Percentiles rank a stretch among this genome's conserved stretches.
These are phyloP conservation scores for Kingdonia uniflora DNA, from an alignment of 164 flowering plant species.

Conservation along the genomic window DNA sequence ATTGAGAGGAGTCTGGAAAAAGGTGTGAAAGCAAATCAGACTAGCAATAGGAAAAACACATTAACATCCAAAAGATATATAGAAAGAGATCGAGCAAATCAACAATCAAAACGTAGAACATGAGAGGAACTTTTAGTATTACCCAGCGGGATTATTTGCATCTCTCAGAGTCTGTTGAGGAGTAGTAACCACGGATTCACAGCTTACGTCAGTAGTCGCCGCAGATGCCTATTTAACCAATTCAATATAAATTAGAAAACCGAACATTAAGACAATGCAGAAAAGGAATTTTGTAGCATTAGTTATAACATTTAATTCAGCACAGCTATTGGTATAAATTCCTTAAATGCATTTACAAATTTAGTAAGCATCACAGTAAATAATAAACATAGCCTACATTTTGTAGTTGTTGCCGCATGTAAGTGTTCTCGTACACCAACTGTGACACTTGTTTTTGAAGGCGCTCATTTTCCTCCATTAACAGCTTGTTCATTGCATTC, in stretches of 20 bases:
- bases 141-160: slow-evolving; percentile 80
- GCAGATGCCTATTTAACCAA: slow-evolving; percentile 29
- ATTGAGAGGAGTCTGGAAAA: slow-evolving; percentile 57
- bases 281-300: too few relatives aligned
- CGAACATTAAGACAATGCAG: too few relatives aligned
- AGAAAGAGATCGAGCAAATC: not conserved
- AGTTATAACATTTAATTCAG: too few relatives aligned
- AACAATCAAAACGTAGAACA: not conserved
- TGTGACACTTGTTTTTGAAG: slow-evolving; percentile 79
- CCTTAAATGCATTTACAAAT: too few relatives aligned
- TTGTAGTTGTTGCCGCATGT: slow-evolving; percentile 61
- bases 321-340: too few relatives aligned
- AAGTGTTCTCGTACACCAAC: slow-evolving; percentile 69
- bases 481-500: slow-evolving; percentile 69
- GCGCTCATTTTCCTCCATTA: slow-evolving; percentile 83
- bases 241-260: too few relatives aligned
- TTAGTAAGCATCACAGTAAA: too few relatives aligned
- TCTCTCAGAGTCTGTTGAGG: slow-evolving; percentile 52
- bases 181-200: slow-evolving; percentile 64
- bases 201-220: slow-evolving; percentile 51
- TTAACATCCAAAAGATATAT: not conserved
- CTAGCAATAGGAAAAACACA: not conserved
- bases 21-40: not conserved
- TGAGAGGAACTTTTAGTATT: slow-evolving; percentile 1
- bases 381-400: slow-evolving; percentile 17